A percentile compares a stretch with the other conserved stretches of the same genome.
Conservation (phyloP, 106 monocot genomes). For the Posidonia australis region DNA sequence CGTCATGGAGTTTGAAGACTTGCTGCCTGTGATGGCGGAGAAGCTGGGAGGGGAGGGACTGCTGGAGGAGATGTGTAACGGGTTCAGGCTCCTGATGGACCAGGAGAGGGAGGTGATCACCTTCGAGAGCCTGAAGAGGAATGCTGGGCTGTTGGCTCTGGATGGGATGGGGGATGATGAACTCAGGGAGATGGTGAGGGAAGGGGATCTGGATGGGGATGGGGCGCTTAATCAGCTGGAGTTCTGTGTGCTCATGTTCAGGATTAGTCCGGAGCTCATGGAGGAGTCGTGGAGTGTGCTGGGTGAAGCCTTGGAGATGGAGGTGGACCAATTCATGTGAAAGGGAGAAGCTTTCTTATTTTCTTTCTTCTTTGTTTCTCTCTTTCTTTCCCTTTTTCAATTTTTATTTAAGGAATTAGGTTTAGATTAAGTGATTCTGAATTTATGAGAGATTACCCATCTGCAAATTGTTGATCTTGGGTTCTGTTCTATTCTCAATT, state of each 20-base stretch:
- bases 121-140: slow-evolving; percentile 22
- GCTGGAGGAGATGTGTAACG: slow-evolving; percentile 13
- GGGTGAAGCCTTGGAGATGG: slow-evolving; percentile 5
- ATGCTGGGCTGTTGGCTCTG: slow-evolving; percentile 11
- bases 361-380: too few relatives aligned
- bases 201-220: slow-evolving; percentile 19
- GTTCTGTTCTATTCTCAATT: too few relatives aligned
- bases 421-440: too few relatives aligned
- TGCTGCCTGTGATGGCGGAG: slow-evolving; percentile 12
- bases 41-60: slow-evolving; percentile 21
- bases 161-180: slow-evolving; percentile 18
- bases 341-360: too few relatives aligned
- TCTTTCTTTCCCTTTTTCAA: too few relatives aligned
- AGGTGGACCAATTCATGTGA: neutral
- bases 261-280: slow-evolving; percentile 21
- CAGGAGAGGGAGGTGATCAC: slow-evolving; percentile 9
- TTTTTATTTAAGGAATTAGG: too few relatives aligned
- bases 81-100: slow-evolving; percentile 20
- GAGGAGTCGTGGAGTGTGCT: slow-evolving; percentile 13
- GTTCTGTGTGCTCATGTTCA: slow-evolving; percentile 22
- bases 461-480: too few relatives aligned
- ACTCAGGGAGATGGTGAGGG: slow-evolving; percentile 17
- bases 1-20: slow-evolving; percentile 15
- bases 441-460: too few relatives aligned
- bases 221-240: slow-evolving; percentile 15